Evolutionary conservation across 2,329 filamentous ascomycete species (phyloP), one percentile per base, ranked within the genome.

Genomic region (Trichophyton equinum): DNA sequence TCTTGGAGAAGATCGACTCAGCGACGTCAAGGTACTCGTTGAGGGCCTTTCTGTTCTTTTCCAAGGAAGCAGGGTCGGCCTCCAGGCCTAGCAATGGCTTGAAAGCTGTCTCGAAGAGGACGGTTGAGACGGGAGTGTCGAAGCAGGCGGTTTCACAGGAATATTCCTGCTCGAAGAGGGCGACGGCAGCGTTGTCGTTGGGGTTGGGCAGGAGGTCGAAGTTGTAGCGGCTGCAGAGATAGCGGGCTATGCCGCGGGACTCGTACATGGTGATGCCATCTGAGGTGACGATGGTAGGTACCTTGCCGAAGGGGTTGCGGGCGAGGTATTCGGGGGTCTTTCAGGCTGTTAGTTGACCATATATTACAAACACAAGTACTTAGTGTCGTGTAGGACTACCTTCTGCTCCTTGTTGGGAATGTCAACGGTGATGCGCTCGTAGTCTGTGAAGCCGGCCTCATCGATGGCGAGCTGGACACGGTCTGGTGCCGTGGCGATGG

Each of bases 201-300:
- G 65, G 66, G 0, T 68, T 20, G 11, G 76, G 77, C 25, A 78
- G 67, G 58, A 78, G 74, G 58, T 74, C 74, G 62, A 78, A 74
- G n/a, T 69, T 73, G 70, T 78, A 79, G 65, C 76, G 78, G 36
- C 27, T 73, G 9, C 76, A 68, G 61, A 79, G 73, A 66, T 78
- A 77, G 67, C 75, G 75, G 74, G 74, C 77, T 65, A 79, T 79
- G 58, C 74, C 72, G 40, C 76, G 77, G 65, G 75, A 77, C 67
- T 79, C 77, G 65, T 77, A 76, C 60, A 79, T 72, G 57, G 70
- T 76, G 67, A 78, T 77, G 0, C 74, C 74, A 3, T 73, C 69
- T 11, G 74, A 65, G 63, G 73, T 76, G 56, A 66, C 68, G 49
- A 78, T 62, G n/a, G 65, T 68, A 44, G 76, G 75, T 33, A 77